These are phyloP conservation scores for Mortierella sp. DNA, from an alignment of 371 early-diverging fungal genomes.

Conservation along the genomic window DNA sequence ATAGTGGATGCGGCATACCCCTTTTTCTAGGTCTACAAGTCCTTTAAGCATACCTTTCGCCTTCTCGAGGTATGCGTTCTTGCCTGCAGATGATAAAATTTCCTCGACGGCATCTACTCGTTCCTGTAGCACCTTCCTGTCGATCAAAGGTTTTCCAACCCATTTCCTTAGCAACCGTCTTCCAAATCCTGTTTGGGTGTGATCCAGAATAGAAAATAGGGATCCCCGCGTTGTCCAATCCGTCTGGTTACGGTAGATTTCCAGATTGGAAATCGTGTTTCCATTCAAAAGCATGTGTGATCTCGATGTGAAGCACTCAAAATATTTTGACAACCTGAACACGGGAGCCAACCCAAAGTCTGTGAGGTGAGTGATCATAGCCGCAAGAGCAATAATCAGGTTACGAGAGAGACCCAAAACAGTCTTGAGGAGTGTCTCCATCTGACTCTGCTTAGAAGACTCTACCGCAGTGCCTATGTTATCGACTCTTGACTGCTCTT, in stretches of 20 bases:
- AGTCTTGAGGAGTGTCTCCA: constrained; percentile 49
- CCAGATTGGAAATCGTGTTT: constrained; percentile 81
- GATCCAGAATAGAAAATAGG: constrained; percentile 75
- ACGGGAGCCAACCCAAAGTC: constrained; percentile 74
- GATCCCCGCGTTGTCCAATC: constrained; percentile 66
- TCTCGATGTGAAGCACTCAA: constrained; percentile 74
- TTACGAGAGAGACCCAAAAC: constrained; percentile 40
- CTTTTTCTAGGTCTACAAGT: constrained; percentile 83
- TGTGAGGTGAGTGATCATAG: constrained; percentile 70
- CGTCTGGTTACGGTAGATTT: constrained; percentile 77
- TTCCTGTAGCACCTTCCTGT: constrained; percentile 69
- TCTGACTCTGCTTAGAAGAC: constrained; percentile 16
- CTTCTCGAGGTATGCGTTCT: constrained; percentile 43
- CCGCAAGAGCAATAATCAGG: constrained; percentile 60
- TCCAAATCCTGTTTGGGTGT: constrained; percentile 82
- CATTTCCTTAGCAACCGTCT: constrained; percentile 82
- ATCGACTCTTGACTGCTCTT: constrained; percentile 11
- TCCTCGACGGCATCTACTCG: constrained; percentile 81
- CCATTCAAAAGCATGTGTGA: constrained; percentile 83
- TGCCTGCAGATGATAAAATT: constrained; percentile 57
- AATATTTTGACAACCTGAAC: constrained; percentile 68
- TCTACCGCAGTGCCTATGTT: not conserved
- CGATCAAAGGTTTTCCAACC: constrained; percentile 81
- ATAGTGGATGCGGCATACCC: constrained; percentile 80
- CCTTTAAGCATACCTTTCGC: constrained; percentile 55